Evolutionary conservation across 2,329 filamentous ascomycete species (phyloP).

Genomic region (Raffaelea deltoideospora): DNA sequence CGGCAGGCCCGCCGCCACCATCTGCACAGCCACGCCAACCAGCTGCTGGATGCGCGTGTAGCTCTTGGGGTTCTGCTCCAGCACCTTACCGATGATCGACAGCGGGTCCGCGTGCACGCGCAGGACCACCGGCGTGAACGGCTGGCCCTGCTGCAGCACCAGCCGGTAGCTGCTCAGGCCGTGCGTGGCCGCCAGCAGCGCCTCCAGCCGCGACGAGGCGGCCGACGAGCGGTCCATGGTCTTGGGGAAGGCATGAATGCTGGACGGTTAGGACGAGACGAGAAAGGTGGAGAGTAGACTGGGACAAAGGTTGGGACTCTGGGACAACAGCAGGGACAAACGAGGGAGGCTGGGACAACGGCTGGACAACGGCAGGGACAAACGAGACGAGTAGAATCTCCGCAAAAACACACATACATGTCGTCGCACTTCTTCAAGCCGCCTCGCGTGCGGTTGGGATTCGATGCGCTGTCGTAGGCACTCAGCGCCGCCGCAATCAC

Average conservation of each 20-base stretch:
- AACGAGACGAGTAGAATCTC: too few relatives aligned
- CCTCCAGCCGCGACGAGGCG: conserved; percentile 39
- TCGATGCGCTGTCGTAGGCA: conserved; percentile 69
- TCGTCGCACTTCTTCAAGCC: conserved; percentile 65
- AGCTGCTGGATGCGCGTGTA: conserved; percentile 65
- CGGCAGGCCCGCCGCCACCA: conserved; percentile 47
- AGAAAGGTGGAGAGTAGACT: too few relatives aligned
- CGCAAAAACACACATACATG: conserved; percentile 34
- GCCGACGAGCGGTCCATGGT: conserved; percentile 37
- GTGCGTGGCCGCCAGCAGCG: conserved; percentile 59
- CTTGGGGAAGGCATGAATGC: conserved; percentile 47
- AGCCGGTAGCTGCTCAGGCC: conserved; percentile 61
- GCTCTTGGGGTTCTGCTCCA: conserved; percentile 60
- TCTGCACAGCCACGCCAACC: conserved; percentile 50
- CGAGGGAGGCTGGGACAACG: background rate
- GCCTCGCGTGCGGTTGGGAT: conserved; percentile 61
- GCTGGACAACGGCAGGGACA: too few relatives aligned
- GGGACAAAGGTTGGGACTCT: too few relatives aligned
- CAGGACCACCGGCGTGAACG: conserved; percentile 63
- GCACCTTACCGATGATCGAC: conserved; percentile 53
- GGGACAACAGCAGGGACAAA: too few relatives aligned
- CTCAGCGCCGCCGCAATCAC: conserved; percentile 49
- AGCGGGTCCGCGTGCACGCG: conserved; percentile 65
- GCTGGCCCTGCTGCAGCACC: conserved; percentile 64
- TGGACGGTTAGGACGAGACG: conserved; percentile 14